Evolutionary conservation across 78 protist species (phyloP), one percentile per base, ranked within the genome.

Genomic region (Dictyostelium purpureum): DNA sequence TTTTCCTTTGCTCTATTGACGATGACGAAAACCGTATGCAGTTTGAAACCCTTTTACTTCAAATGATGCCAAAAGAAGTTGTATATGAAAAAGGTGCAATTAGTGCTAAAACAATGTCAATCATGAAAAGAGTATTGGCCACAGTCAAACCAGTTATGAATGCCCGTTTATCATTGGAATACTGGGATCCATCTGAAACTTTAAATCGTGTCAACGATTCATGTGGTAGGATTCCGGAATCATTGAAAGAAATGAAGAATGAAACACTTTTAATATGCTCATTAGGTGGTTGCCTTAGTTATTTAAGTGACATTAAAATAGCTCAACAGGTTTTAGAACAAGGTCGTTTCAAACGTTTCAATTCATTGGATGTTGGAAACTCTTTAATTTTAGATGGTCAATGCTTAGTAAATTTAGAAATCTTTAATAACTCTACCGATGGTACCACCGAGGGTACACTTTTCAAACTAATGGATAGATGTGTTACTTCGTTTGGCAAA

Each of bases 401-500:
- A 67, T 69, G 92, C 12, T 31, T 93, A 5, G 73, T 73, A 18
- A 93, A 93, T 31, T 21, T 93, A 6, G 96, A 93, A 77, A 56
- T 93, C 9, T 88, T 93, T 38, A 28, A 35, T 18, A 93, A 92
- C 31, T 31, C 91, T 5, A 71, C 89, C 9, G 95, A 92, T 78
- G 95, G 95, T 2, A 49, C 81, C 1, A 63, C 47, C 0, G 78
- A 85, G n/a, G 96, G 96, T 31, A 82, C 93, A 1, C 96, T 93
- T 4, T 88, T 77, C 52, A 52, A 66, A 45, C 56, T 93, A 12
- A 49, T 93, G 83, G 93, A 93, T 47, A 87, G 91, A 56, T 82
- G 92, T 51, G 16, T 10, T 2, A 93, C 96, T 0, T 33, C 80
- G 0, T 93, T 93, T 83, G 96, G 96, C 28, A 63, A 93, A 33